Percentiles rank a stretch among this genome's conserved stretches.
phyloP scores from a whole-genome alignment of 306 rosid species.

The Trifolium dubium region DNA sequence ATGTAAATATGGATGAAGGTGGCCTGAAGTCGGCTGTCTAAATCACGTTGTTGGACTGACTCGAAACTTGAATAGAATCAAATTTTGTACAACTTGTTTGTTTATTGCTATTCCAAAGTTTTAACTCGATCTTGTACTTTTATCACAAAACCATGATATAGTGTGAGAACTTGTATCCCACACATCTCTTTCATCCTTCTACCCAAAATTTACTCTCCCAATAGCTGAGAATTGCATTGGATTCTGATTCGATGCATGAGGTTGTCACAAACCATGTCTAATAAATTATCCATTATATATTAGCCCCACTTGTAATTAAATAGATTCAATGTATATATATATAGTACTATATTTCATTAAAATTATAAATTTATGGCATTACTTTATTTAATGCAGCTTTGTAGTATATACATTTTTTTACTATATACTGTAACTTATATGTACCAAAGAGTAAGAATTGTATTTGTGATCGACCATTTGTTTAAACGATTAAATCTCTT shows the following conservation, averaged over 20 bases:
- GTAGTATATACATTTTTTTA: neutral
- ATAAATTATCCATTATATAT: slow-evolving; percentile 23
- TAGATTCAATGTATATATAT: slow-evolving; percentile 10
- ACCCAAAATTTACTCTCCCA: slow-evolving; percentile 20
- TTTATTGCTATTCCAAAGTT: slow-evolving; percentile 3
- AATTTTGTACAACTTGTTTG: neutral
- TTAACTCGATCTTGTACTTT: slow-evolving; percentile 11
- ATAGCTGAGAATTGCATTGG: slow-evolving; percentile 13
- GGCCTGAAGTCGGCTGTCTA: slow-evolving; percentile 38
- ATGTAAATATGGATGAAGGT: slow-evolving; percentile 23
- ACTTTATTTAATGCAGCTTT: neutral
- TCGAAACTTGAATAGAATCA: neutral
- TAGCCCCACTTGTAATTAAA: slow-evolving; percentile 39
- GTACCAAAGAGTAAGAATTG: no score
- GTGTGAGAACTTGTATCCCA: slow-evolving; percentile 2
- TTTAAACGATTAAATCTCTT: no score
- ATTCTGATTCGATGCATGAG: slow-evolving; percentile 37
- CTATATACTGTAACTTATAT: no score
- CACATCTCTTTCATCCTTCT: slow-evolving; percentile 22
- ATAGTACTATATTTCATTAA: slow-evolving; percentile 5
- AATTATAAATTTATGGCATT: neutral
- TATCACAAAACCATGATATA: neutral
- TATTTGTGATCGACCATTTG: no score
- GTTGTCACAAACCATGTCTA: slow-evolving; percentile 25
- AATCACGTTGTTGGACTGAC: slow-evolving; percentile 24